Conservation (phyloP, 1,284 basidiomycete species). For the Thelephora terrestris region DNA sequence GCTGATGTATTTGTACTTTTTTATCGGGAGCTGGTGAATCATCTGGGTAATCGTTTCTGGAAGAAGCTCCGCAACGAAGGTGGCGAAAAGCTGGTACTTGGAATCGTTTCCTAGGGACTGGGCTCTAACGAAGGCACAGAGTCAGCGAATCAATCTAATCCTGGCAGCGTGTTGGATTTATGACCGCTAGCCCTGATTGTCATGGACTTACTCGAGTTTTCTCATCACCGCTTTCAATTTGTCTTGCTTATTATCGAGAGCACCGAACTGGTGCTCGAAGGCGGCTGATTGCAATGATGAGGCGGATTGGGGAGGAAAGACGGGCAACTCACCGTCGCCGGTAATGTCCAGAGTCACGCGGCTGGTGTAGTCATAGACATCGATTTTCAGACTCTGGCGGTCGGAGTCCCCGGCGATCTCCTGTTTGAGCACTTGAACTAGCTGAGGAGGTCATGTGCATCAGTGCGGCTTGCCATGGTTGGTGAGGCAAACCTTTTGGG, state of each 20-base stretch:
- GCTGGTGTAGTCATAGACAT: slow-evolving; percentile 3
- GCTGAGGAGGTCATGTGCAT: background rate
- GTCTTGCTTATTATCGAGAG: slow-evolving; percentile 17
- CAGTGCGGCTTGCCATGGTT: background rate
- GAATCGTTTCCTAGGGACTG: background rate
- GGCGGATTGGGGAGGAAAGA: slow-evolving; percentile 7
- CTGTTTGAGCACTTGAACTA: background rate
- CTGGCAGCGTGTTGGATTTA: too few species aligned
- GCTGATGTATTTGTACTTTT: background rate
- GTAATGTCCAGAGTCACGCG: slow-evolving; percentile 24
- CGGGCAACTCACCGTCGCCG: slow-evolving; percentile 29
- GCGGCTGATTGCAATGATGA: slow-evolving; percentile 16
- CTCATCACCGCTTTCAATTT: slow-evolving; percentile 21
- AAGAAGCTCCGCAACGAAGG: background rate
- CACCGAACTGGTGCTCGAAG: slow-evolving; percentile 25
- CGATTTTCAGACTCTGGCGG: background rate
- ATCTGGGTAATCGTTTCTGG: background rate
- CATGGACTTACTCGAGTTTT: slow-evolving; percentile 20
- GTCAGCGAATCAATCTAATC: background rate
- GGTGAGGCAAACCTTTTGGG: slow-evolving; percentile 22
- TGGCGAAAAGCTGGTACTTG: background rate
- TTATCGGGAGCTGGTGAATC: background rate
- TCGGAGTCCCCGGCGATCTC: background rate
- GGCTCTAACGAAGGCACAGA: background rate
- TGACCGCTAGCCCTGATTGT: too few species aligned